phyloP scores from a whole-genome alignment of 495 filamentous ascomycete species.

The Penicillium fimorum region DNA sequence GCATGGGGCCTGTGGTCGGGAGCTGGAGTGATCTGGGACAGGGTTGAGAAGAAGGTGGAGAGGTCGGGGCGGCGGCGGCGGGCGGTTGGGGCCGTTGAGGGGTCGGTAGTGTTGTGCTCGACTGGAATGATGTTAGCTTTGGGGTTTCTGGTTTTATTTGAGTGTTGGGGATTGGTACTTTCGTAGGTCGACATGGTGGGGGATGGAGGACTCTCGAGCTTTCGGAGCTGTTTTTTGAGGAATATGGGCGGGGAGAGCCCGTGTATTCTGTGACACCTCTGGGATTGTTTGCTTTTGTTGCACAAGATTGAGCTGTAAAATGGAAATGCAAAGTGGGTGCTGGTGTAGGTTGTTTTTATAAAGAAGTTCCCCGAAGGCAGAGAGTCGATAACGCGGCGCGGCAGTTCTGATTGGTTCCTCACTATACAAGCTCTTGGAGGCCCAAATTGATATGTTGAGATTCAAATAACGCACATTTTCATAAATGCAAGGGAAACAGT shows the following conservation, averaged over 20 bases:
- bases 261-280: conserved; percentile 17
- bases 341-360: neutral
- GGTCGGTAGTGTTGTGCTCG: conserved; percentile 70
- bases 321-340: neutral
- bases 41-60: conserved; percentile 79
- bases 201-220: conserved; percentile 5
- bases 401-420: conserved; percentile 3
- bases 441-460: neutral
- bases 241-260: conserved; percentile 19
- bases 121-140: conserved; percentile 48
- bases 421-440: neutral
- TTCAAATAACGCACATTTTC: neutral
- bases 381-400: conserved; percentile 31
- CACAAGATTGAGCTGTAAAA: neutral
- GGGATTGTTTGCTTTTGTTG: conserved; percentile 9
- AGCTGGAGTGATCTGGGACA: conserved; percentile 60
- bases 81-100: conserved; percentile 31
- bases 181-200: conserved; percentile 57
- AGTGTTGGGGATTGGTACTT: conserved; percentile 32
- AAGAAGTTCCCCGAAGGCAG: conserved; percentile 18
- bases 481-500: neutral
- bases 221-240: conserved; percentile 3
- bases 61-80: conserved; percentile 72
- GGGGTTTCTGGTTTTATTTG: neutral
- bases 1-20: conserved; percentile 54